Conservation (phyloP, 805 yeast species). For the Lachancea meyersii region DNA sequence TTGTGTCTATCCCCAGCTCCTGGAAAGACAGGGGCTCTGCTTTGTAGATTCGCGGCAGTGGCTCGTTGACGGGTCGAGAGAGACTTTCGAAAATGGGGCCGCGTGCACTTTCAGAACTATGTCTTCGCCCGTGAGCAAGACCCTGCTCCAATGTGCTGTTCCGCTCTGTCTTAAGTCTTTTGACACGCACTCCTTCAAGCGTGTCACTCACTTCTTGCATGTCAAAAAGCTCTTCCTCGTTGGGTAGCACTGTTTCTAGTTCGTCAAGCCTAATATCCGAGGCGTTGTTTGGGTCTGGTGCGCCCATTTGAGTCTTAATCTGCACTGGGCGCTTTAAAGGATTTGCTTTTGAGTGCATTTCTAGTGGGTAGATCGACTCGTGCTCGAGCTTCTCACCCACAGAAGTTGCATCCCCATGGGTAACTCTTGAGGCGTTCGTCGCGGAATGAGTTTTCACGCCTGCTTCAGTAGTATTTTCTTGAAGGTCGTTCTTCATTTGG, state of each 20-base stretch:
- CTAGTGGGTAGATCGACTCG: background rate
- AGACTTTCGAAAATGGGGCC: conserved; percentile 12
- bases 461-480: background rate
- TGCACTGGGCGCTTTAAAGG: background rate
- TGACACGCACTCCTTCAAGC: conserved; percentile 19
- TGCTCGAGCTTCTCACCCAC: background rate
- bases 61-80: conserved; percentile 27
- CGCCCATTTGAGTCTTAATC: background rate
- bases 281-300: background rate
- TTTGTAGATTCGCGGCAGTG: conserved; percentile 25
- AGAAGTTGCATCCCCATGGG: background rate
- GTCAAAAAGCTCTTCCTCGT: conserved; percentile 19
- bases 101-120: background rate
- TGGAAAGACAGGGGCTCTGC: conserved; percentile 14
- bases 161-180: conserved; percentile 13
- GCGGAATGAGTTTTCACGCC: background rate
- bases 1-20: conserved; percentile 14
- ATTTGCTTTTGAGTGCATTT: background rate
- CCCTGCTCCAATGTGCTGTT: conserved; percentile 6
- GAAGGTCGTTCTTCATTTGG: background rate
- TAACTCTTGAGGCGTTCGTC: background rate
- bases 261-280: conserved; percentile 12
- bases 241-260: conserved; percentile 15
- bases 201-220: conserved; percentile 24
- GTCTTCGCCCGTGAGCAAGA: background rate